Base-by-base conservation (phyloP, 441 rosid genomes). In the Isatis lusitanica region DNA sequence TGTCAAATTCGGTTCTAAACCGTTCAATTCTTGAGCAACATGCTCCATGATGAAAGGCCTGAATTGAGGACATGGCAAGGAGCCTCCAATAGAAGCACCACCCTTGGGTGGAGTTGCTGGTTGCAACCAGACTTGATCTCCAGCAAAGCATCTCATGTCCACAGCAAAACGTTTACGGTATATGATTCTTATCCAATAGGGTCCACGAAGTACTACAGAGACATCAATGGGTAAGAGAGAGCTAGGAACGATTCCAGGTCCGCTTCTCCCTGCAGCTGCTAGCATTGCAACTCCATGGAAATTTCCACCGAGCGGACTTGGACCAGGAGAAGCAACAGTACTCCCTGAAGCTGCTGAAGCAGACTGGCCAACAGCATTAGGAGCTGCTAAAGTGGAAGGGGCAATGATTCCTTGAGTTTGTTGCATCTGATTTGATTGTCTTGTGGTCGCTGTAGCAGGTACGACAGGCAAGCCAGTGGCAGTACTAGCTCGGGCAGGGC, bases 31-130 rank as follows among this genome's bases (percentile, higher is more conserved):
- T 84, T 93, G 99, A 9, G 99, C 98, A 74, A 93, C 98, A 83
- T 93, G 99, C 81, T 96, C 99, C 99, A 96, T 96, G 58, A 96
- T 93, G 84, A 96, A 96, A 70, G 99, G 98, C 76, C 99, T 90
- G 78, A 96, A 96, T 40, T 96, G 99, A n/a, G 99, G 99, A 79
- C 99, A 96, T 15, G 99, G 97, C 80, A 96, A 82, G 26, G 99
- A 96, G 36, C 99, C 98, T 73, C 99, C 98, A 78, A 83, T 82
- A 7, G 94, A 87, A 38, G 97, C 91, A 58, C 98, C 98, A 1
- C 91, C 98, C 78, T 85, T 89, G n/a, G 99, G 96, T 24, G 99
- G 99, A 8, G 99, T 91, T 68, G 99, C 98, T 12, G 99, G 99
- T 71, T 96, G 99, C 85, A 96, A 77, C 99, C 99, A 96, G 50